These are phyloP conservation scores for Debaryomyces hansenii DNA, from an alignment of 805 yeast genomes.

Conservation along the genomic window DNA sequence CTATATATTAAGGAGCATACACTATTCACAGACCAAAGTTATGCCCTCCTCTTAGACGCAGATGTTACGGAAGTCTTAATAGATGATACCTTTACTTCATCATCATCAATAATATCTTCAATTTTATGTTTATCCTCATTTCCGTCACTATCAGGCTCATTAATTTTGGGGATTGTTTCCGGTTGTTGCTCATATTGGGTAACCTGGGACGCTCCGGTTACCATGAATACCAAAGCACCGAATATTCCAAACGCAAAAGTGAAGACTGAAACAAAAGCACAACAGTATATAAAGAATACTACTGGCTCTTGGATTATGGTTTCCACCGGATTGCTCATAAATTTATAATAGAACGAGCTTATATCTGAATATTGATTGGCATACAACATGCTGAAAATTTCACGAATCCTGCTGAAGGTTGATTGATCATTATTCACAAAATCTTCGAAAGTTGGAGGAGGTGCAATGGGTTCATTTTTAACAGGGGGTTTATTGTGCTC, in stretches of 20 bases:
- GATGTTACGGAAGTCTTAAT: background rate
- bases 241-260: conserved; percentile 44
- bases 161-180: background rate
- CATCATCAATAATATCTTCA: background rate
- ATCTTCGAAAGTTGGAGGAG: conserved; percentile 44
- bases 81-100: background rate
- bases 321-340: conserved; percentile 44
- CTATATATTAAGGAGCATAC: no score
- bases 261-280: conserved; percentile 38
- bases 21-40: background rate
- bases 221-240: conserved; percentile 34
- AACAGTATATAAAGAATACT: conserved; percentile 50
- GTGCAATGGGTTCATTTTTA: conserved; percentile 40
- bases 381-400: conserved; percentile 18
- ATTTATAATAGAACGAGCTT: conserved; percentile 34
- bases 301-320: conserved; percentile 48
- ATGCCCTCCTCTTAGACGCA: background rate
- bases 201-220: conserved; percentile 12
- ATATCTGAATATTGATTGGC: conserved; percentile 22
- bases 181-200: background rate
- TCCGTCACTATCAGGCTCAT: background rate
- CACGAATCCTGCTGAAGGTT: background rate
- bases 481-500: conserved; percentile 43
- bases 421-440: conserved; percentile 20
- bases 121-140: background rate